A percentile compares a stretch with the other conserved stretches of the same genome.
Evolutionary conservation across 192 early-diverging fungal species (phyloP).

Genomic region (Podila minutissima): DNA sequence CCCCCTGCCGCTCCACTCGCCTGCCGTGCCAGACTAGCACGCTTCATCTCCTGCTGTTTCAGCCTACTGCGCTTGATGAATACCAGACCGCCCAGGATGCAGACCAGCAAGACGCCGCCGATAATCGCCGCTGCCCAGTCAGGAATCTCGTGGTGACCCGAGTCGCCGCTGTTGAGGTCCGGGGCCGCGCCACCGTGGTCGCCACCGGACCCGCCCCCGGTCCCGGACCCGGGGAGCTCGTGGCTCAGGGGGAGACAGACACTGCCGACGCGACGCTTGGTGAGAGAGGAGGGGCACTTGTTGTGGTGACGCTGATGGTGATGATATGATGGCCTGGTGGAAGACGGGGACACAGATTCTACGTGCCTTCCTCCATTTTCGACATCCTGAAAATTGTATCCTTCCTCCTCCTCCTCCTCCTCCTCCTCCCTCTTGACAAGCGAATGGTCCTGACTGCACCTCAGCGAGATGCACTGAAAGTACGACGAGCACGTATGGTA

Average conservation of each 20-base stretch:
- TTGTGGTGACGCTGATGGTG: not conserved
- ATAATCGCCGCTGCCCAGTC: not conserved
- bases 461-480: slow-evolving; percentile 25
- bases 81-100: too few species aligned
- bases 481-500: slow-evolving; percentile 29
- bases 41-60: not conserved
- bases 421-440: not conserved
- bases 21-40: not conserved
- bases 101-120: not conserved
- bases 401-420: not conserved
- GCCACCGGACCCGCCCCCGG: not conserved
- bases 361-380: not conserved
- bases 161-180: not conserved
- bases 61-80: not conserved
- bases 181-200: not conserved
- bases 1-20: too few species aligned
- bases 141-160: not conserved
- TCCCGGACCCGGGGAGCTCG: not conserved
- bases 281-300: not conserved
- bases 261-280: slow-evolving; percentile 5
- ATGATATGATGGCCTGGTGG: not conserved
- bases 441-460: slow-evolving; percentile 2
- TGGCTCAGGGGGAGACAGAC: slow-evolving; percentile 17
- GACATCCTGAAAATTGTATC: not conserved
- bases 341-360: not conserved